Evolutionary conservation across 768 basidiomycete species (phyloP), one percentile per base, ranked within the genome.

Genomic region (Naganishia vaughanmartiniae): DNA sequence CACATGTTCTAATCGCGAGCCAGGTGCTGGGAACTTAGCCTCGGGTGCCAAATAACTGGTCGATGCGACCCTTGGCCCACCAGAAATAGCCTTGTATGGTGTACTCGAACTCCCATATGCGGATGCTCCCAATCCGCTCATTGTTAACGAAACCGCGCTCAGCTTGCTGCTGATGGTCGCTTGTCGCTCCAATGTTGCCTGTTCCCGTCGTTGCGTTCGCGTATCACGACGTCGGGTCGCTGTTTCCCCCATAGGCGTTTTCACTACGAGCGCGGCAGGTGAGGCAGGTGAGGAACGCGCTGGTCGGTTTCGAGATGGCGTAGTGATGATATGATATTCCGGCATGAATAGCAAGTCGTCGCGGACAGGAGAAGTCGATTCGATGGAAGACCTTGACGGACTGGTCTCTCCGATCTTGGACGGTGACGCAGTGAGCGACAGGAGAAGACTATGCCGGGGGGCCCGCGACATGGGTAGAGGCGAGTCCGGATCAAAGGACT

Each of bases 401-500:
- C 60, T 63, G 24, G 39, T 5, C 7, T 42, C 39, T n/a, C 21
- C 42, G 33, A 45, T 15, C 26, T 30, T 34, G 10, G 39, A 19
- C 7, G 60, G 60, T 14, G 60, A 63, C 26, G 60, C 19, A 11
- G 60, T 63, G 21, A 63, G 60, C 33, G 60, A 42, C n/a, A 63
- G 30, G 36, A 63, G 30, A 21, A 63, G 28, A 26, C 60, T 63
- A 30, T 63, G 68, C 21, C 58, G 58, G 12, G 68, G 57, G 2
- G 58, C 67, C 26, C 71, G 67, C 10, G 56, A 54, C 1, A 69
- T 31, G 9, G 71, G 71, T 31, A 72, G 34, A 17, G 71, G 71
- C 24, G 71, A 72, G 42, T 72, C 71, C 5, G 60, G 60, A 42
- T 72, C 71, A 34, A 63, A 67, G 11, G 63, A 67, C 48, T 45